Conservation (phyloP, 306 rosid genomes). For the Fagus crenata region DNA sequence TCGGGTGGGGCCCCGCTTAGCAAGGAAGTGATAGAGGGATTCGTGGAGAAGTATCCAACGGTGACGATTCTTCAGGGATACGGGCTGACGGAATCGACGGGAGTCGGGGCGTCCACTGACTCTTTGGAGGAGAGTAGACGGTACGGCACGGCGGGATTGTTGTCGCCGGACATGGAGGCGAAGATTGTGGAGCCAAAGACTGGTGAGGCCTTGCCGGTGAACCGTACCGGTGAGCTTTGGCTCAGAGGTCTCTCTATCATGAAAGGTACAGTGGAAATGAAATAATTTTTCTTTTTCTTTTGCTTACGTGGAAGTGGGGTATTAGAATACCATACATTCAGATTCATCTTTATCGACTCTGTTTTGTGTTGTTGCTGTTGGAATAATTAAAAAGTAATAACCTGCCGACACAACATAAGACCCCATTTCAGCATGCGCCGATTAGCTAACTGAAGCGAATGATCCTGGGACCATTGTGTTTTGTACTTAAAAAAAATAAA, state of each 20-base stretch:
- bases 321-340: too few relatives aligned
- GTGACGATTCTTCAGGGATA: slow-evolving; percentile 78
- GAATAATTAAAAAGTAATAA: too few relatives aligned
- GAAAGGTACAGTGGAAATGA: slow-evolving; percentile 52
- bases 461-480: too few relatives aligned
- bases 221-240: slow-evolving; percentile 87
- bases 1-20: slow-evolving; percentile 93
- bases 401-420: too few relatives aligned
- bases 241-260: slow-evolving; percentile 77
- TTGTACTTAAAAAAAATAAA: too few relatives aligned
- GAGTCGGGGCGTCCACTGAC: slow-evolving; percentile 79
- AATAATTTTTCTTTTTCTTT: not conserved
- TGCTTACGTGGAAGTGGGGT: too few relatives aligned
- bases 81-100: slow-evolving; percentile 85
- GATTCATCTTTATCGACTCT: too few relatives aligned
- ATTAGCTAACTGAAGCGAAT: too few relatives aligned
- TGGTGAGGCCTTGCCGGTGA: slow-evolving; percentile 46
- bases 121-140: slow-evolving; percentile 76
- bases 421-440: too few relatives aligned
- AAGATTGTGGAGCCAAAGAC: slow-evolving; percentile 64
- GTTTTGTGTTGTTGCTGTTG: too few relatives aligned
- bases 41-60: slow-evolving; percentile 55
- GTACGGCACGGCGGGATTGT: slow-evolving; percentile 84
- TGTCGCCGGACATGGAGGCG: slow-evolving; percentile 63
- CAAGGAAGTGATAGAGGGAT: slow-evolving; percentile 83